These are phyloP conservation scores for Waitea zeae DNA, from an alignment of 1,284 basidiomycete species.

Conservation along the genomic window DNA sequence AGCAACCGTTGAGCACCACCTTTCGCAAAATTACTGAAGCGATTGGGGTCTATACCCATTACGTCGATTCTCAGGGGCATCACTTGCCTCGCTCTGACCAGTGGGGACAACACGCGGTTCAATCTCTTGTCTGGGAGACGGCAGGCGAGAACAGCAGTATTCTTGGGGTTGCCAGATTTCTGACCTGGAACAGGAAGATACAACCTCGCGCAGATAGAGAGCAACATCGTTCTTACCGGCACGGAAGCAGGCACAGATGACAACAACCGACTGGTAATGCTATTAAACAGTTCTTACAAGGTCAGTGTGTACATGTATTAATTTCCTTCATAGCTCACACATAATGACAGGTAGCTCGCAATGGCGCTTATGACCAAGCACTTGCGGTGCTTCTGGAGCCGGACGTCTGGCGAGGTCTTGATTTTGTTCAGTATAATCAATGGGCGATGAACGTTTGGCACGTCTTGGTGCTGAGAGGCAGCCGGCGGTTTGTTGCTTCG, in stretches of 20 bases:
- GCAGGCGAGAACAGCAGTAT: constrained; percentile 26
- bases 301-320: constrained; percentile 18
- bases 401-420: constrained; percentile 48
- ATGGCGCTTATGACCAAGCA: constrained; percentile 45
- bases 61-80: constrained; percentile 36
- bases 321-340: not conserved
- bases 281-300: constrained; percentile 44
- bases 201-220: constrained; percentile 43
- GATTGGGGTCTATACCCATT: constrained; percentile 51
- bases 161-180: not conserved
- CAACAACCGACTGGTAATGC: constrained; percentile 44
- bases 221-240: constrained; percentile 52
- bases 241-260: constrained; percentile 38
- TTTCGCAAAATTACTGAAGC: constrained; percentile 54
- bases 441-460: constrained; percentile 69
- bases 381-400: constrained; percentile 49
- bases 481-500: constrained; percentile 46
- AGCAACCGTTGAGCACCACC: constrained; percentile 51
- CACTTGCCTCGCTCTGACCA: constrained; percentile 36
- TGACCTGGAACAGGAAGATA: constrained; percentile 34
- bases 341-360: constrained; percentile 36
- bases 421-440: constrained; percentile 38
- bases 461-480: constrained; percentile 45
- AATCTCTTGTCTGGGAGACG: constrained; percentile 51
- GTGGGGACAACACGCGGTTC: constrained; percentile 55